These are phyloP conservation scores for Suillus subluteus DNA, from an alignment of 768 basidiomycete genomes.

Conservation along the genomic window DNA sequence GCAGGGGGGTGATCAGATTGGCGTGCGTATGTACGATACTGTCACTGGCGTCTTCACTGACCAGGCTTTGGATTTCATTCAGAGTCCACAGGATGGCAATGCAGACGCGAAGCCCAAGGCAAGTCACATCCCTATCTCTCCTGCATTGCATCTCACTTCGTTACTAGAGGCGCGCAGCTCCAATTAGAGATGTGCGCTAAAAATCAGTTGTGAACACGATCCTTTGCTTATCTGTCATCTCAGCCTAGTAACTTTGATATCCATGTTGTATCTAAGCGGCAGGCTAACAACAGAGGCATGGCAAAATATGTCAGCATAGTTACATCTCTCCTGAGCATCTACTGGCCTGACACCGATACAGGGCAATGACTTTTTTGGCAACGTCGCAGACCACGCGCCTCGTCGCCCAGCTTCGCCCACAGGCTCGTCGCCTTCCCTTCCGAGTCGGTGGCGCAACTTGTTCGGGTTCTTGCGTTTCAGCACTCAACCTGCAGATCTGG, in stretches of 20 bases:
- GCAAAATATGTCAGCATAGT: constrained; percentile 1
- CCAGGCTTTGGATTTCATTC: neutral
- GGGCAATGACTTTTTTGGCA: constrained; percentile 1
- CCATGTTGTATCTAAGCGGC: neutral
- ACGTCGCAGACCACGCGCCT: neutral
- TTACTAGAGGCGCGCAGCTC: neutral
- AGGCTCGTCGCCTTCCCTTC: neutral
- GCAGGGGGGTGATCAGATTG: neutral
- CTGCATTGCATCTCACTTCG: neutral
- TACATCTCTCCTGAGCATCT: neutral
- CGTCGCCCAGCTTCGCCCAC: neutral
- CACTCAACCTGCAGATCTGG: neutral
- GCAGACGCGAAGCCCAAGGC: neutral
- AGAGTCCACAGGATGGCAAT: neutral
- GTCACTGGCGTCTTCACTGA: neutral
- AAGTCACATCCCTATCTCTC: neutral
- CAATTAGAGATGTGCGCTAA: neutral
- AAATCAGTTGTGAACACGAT: neutral
- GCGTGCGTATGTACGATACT: neutral
- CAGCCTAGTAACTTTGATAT: neutral
- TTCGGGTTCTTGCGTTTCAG: neutral
- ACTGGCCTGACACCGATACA: neutral
- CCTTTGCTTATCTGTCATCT: neutral
- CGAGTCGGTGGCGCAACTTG: neutral
- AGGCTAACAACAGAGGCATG: neutral